Evolutionary conservation across 257 asterid genomes (phyloP), one percentile per base, ranked within the genome.

Genomic region (Rubia yunnanensis): DNA sequence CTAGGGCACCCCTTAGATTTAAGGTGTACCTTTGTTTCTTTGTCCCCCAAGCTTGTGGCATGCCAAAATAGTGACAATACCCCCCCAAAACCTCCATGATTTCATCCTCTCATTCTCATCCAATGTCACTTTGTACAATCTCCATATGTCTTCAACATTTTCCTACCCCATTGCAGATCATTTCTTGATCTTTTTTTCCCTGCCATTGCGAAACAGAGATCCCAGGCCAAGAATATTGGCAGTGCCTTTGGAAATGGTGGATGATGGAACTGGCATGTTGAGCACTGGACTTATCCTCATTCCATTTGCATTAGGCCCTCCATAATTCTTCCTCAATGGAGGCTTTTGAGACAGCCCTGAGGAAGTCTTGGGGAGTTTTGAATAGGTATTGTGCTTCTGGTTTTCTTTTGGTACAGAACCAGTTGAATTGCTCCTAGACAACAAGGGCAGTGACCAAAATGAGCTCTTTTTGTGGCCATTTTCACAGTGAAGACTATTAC

Each of bases 191-290:
- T 68, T 81, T 64, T 68, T 76, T 58, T 74, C 71, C 68, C 77
- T 81, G 36, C 81, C 82, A 61, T 75, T 81, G 28, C 83, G 69
- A 74, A 81, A 81, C 65, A 81, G 66, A 41, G 81, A 67, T 22
- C 86, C 86, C 10, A 81, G 70, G 23, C 86, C 86, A 57, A 81
- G 76, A 31, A 81, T 73, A 75, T 81, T 78, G 26, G 77, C 78
- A 22, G 80, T 74, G n/a, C 73, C 78, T 70, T 70, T 73, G 31
- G 82, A 70, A 49, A 75, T 81, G n/a, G 52, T 70, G 60, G 82
- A 79, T 8, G 85, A 60, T 62, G 83, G 69, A 1, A 76, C 61
- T 62, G 83, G 69, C 17, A 79, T 77, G 55, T 81, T 73, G 30
- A 81, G 73, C 20, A 76, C 81, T 34, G 80, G 83, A 46, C 63